Evolutionary conservation across 2,329 filamentous ascomycete genomes (phyloP).

Genomic region (Bipolaris victoriae): DNA sequence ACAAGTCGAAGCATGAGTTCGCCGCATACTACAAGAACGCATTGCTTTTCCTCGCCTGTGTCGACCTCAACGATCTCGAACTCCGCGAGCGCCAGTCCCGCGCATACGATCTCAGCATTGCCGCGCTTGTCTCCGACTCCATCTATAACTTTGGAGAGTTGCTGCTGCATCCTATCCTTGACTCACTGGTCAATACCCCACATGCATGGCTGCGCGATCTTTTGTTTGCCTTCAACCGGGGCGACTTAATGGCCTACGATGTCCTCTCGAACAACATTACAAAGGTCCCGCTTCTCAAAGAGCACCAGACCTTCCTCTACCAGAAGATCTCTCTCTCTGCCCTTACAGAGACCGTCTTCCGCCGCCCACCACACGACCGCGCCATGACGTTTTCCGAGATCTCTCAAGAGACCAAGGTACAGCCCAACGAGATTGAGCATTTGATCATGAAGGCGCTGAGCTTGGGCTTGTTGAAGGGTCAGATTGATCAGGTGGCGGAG

Average conservation of each 20-base stretch:
- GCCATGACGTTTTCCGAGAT: constrained; percentile 92
- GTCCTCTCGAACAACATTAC: constrained; percentile 79
- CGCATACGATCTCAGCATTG: constrained; percentile 91
- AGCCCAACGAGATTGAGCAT: constrained; percentile 91
- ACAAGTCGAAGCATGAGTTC: constrained; percentile 90
- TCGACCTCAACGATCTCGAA: constrained; percentile 78
- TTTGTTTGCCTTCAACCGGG: constrained; percentile 97
- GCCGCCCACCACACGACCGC: constrained; percentile 91
- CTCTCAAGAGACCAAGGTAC: constrained; percentile 88
- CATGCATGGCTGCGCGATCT: constrained; percentile 91
- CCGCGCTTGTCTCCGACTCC: constrained; percentile 87
- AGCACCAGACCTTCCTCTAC: constrained; percentile 83
- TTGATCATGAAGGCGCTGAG: constrained; percentile 99
- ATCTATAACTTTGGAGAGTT: constrained; percentile 99
- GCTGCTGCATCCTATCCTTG: constrained; percentile 94
- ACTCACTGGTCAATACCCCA: constrained; percentile 75
- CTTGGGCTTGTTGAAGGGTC: constrained; percentile 84
- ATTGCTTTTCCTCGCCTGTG: constrained; percentile 95
- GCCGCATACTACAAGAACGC: constrained; percentile 97
- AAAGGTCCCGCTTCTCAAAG: constrained; percentile 77
- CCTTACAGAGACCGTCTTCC: constrained; percentile 94
- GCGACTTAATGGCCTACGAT: constrained; percentile 87
- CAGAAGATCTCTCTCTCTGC: constrained; percentile 98
- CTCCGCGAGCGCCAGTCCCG: constrained; percentile 77
- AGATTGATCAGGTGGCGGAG: constrained; percentile 94